phyloP scores from a whole-genome alignment of 2,329 filamentous ascomycete genomes.

The Colletotrichum sp. region DNA sequence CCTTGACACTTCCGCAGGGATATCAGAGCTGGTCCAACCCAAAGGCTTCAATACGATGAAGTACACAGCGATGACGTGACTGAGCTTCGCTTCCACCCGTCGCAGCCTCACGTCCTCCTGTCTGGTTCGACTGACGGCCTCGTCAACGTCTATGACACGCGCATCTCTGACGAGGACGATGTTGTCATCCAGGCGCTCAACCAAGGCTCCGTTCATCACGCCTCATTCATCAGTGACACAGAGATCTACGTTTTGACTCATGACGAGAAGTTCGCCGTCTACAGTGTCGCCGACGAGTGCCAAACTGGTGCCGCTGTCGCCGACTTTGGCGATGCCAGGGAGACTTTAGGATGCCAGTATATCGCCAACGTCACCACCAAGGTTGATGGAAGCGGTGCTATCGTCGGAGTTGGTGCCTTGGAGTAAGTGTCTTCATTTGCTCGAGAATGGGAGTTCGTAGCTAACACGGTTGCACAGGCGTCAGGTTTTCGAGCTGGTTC shows the following conservation, averaged over 20 bases:
- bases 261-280: constrained; percentile 79
- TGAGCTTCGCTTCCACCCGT: constrained; percentile 65
- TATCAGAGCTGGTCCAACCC: constrained; percentile 51
- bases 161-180: constrained; percentile 76
- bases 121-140: constrained; percentile 83
- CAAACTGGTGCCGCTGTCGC: constrained; percentile 60
- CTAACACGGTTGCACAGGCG: constrained; percentile 39
- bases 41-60: constrained; percentile 63
- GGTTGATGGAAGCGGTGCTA: constrained; percentile 60
- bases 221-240: constrained; percentile 69
- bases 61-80: constrained; percentile 73
- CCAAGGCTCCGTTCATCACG: constrained; percentile 74
- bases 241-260: constrained; percentile 77
- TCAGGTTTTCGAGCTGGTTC: constrained; percentile 64
- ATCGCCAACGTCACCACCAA: constrained; percentile 70
- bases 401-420: constrained; percentile 70
- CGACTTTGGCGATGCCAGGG: constrained; percentile 73
- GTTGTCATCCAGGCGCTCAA: constrained; percentile 80
- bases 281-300: constrained; percentile 69
- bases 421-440: constrained; percentile 52
- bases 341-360: constrained; percentile 73
- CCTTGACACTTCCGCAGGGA: constrained; percentile 51
- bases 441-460: not conserved
- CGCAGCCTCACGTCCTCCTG: constrained; percentile 65
- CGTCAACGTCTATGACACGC: constrained; percentile 77